Evolutionary conservation across 176 grass and related monocot genomes (phyloP), one percentile per base, ranked within the genome.

Genomic region (Echinochloa phyllopogon): DNA sequence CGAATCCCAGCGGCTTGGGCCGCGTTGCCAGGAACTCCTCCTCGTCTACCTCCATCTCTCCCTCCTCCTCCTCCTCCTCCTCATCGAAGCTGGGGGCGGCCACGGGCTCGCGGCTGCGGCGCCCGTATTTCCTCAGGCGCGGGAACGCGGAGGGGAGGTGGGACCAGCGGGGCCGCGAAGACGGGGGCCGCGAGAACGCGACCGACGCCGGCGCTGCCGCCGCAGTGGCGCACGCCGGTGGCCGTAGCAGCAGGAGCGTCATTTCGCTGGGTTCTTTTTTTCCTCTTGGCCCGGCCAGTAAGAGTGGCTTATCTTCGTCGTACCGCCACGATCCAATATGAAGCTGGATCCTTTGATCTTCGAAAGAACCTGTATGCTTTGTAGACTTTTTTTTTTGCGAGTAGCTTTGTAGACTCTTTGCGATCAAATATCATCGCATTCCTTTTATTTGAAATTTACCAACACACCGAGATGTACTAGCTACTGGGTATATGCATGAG

Each of bases 1-100:
- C 92, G 69, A 94, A 94, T 0, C 92, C 92, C 6, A 45, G 14
- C 16, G 92, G 89, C 49, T 85, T 94, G 37, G 75, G 90, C 60
- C 72, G 85, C 47, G 77, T 83, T 72, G 84, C 55, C 81, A 91
- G 86, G 2, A 61, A 83, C 40, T 58, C 73, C 58, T 88, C 83
- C 52, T 84, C 88, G 3, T 90, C 91, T 33, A 81, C 82, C 27
- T 52, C 88, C 55, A 72, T 20, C n/a, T 86, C 88, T 25, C 67
- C 68, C 0, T 86, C 63, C 1, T 44, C 82, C 3, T 71, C 65
- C 6, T 87, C 86, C 10, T 69, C 63, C 5, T 55, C 79, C 0
- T 18, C 89, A 8, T 82, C 82, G 47, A 64, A 77, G 81, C 4
- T 62, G 78, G 20, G 40, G 68, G 55, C 43, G 8, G 48, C 71